These are phyloP conservation scores for Cryptococcus sp. DNA, from an alignment of 1,284 basidiomycete genomes.

Conservation along the genomic window DNA sequence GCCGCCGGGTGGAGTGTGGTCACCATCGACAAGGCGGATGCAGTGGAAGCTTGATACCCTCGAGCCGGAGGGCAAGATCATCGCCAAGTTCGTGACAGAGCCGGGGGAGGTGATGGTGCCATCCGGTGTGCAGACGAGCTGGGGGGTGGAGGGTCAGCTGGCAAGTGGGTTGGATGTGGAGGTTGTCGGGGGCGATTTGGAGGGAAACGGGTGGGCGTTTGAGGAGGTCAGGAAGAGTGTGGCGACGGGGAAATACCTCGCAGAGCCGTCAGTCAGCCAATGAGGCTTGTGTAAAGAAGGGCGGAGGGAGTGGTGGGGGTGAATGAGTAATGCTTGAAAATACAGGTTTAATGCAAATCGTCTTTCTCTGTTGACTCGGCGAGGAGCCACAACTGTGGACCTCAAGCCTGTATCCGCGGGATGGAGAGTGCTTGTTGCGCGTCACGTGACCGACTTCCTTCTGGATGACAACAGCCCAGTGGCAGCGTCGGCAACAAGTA, in stretches of 20 bases:
- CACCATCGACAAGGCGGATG: conserved; percentile 43
- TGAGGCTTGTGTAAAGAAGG: too few relatives aligned
- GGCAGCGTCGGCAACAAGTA: too few relatives aligned
- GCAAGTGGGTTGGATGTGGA: conserved; percentile 49
- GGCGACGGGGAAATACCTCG: conserved; percentile 49
- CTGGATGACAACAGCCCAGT: too few relatives aligned
- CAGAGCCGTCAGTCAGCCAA: conserved; percentile 24
- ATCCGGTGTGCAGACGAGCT: conserved; percentile 49
- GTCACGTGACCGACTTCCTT: too few relatives aligned
- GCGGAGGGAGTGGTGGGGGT: too few relatives aligned
- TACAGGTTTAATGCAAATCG: too few relatives aligned
- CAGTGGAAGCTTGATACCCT: conserved; percentile 46
- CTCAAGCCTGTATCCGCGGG: too few relatives aligned
- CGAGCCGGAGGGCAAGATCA: conserved; percentile 47
- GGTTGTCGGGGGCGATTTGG: conserved; percentile 30
- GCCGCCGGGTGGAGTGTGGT: conserved; percentile 51
- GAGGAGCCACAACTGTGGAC: too few relatives aligned
- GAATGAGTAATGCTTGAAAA: too few relatives aligned
- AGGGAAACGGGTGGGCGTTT: conserved; percentile 27
- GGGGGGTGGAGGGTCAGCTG: conserved; percentile 47
- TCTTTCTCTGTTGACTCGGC: too few relatives aligned
- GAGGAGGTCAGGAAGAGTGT: conserved; percentile 43
- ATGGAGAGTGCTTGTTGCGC: too few relatives aligned
- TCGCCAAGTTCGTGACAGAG: conserved; percentile 52
- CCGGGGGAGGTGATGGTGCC: conserved; percentile 35